Base-by-base conservation (phyloP, 2,329 filamentous ascomycete genomes). In the Chalaropsis ovoidea region DNA sequence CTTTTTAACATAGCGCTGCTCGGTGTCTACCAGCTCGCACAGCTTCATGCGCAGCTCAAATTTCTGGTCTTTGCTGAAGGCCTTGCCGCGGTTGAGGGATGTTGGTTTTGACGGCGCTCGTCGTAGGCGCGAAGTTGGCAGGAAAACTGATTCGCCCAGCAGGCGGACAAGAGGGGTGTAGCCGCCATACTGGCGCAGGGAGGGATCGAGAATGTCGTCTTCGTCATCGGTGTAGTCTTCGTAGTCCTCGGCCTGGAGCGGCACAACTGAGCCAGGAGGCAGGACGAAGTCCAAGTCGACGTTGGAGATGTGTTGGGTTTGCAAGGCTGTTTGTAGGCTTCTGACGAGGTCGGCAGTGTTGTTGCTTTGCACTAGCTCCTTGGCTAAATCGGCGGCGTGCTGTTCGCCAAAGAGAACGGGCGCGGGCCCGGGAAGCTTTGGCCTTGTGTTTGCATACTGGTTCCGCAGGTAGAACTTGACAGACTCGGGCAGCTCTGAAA, bases 1-100 rank as follows among this genome's bases (percentile, higher is more conserved):
- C 74, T 97, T 96, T 71, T 83, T 81, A 52, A 99, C 90, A 75
- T 97, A 99, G 74, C 90, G 87, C 73, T 94, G 90, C 74, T 99
- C 94, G 0, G 94, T 99, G 71, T 95, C 89, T 42, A 96, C 84
- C 67, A 97, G 77, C 74, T 99, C 94, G 67, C 84, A 86, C 80
- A 99, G 86, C 74, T 96, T 93, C 75, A 92, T 87, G 49, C 92
- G 85, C 70, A 96, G 78, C 63, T 88, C 88, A 70, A 91, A 82
- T 72, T 95, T 95, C 72, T 96, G 90, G 66, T 88, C 85, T 70
- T 85, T 86, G 43, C 86, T 82, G 71, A 96, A 95, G 0, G 86
- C 83, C 70, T 86, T 88, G 70, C 84, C 89, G 69, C 88, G 82
- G 73, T 89, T 94, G 61, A 94, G 77, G 45, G 89, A 86, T 47